Percentiles rank a stretch among this genome's conserved stretches.
These are phyloP conservation scores for Coemansia sp. DNA, from an alignment of 192 early-diverging fungal species.

Conservation along the genomic window DNA sequence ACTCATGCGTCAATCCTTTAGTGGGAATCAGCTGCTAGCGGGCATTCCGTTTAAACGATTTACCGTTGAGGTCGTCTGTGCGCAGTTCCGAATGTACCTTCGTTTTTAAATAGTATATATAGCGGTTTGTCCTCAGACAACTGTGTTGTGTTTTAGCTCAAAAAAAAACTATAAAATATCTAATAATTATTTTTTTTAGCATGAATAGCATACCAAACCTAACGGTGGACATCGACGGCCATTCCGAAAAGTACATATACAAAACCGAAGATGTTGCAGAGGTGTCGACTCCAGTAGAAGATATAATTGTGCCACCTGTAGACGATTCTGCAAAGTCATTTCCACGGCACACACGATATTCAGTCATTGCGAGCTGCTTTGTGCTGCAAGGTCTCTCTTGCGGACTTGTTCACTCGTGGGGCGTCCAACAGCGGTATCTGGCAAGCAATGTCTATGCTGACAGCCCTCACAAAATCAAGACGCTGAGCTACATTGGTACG, in stretches of 20 bases:
- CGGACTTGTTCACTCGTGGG: constrained; percentile 44
- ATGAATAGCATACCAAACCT: too few species aligned
- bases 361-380: constrained; percentile 38
- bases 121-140: too few species aligned
- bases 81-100: too few species aligned
- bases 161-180: too few species aligned
- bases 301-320: background rate
- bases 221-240: too few species aligned
- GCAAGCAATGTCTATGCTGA: constrained; percentile 24
- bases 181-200: too few species aligned
- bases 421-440: constrained; percentile 45
- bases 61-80: too few species aligned
- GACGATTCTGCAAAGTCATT: constrained; percentile 10
- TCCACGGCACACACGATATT: constrained; percentile 31
- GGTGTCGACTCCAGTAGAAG: background rate
- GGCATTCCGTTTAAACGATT: too few species aligned
- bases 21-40: too few species aligned
- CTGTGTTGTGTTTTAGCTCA: too few species aligned
- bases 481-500: constrained; percentile 41
- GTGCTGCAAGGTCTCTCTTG: constrained; percentile 35
- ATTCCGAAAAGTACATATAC: background rate
- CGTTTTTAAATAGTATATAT: too few species aligned
- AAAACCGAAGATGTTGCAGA: background rate
- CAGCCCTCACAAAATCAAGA: constrained; percentile 15
- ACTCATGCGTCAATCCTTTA: too few species aligned